phyloP scores from a whole-genome alignment of 2,329 filamentous ascomycete genomes.

The Exophiala spinifera region DNA sequence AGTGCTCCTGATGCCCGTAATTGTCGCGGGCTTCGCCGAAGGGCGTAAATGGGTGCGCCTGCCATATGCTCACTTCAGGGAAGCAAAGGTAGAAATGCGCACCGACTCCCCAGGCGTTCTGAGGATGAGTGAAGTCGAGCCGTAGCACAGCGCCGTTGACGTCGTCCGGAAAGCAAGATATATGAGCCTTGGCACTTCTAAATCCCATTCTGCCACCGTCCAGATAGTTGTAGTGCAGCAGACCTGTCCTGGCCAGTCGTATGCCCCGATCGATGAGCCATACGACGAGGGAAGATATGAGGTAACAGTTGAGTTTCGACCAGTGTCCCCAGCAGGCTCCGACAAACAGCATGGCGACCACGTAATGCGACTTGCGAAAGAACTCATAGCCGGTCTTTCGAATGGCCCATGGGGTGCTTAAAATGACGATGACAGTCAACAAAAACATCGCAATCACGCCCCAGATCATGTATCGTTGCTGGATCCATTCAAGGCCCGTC shows the following conservation, averaged over 20 bases:
- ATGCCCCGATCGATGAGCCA: slow-evolving; percentile 63
- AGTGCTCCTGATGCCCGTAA: slow-evolving; percentile 29
- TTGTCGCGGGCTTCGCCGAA: slow-evolving; percentile 48
- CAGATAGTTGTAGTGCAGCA: slow-evolving; percentile 60
- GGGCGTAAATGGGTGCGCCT: slow-evolving; percentile 69
- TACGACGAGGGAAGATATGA: slow-evolving; percentile 63
- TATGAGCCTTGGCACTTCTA: slow-evolving; percentile 49
- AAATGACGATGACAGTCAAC: slow-evolving; percentile 58
- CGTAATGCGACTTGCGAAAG: slow-evolving; percentile 71
- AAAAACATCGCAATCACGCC: slow-evolving; percentile 67
- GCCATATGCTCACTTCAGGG: slow-evolving; percentile 64
- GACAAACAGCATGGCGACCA: slow-evolving; percentile 70
- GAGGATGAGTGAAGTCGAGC: slow-evolving; percentile 62
- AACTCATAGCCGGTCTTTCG: slow-evolving; percentile 70
- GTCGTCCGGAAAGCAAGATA: slow-evolving; percentile 54
- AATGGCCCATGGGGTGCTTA: slow-evolving; percentile 60
- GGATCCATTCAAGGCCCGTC: slow-evolving; percentile 56
- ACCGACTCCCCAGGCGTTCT: slow-evolving; percentile 62
- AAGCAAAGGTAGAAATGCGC: slow-evolving; percentile 73
- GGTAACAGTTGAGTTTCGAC: slow-evolving; percentile 64
- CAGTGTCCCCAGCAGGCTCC: slow-evolving; percentile 75
- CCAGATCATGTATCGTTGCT: slow-evolving; percentile 68
- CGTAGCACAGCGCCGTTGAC: slow-evolving; percentile 62
- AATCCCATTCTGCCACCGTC: slow-evolving; percentile 51
- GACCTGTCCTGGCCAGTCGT: slow-evolving; percentile 55